Conservation (phyloP, 2,329 filamentous ascomycete species). For the Parasarocladium wereldwijsianum region DNA sequence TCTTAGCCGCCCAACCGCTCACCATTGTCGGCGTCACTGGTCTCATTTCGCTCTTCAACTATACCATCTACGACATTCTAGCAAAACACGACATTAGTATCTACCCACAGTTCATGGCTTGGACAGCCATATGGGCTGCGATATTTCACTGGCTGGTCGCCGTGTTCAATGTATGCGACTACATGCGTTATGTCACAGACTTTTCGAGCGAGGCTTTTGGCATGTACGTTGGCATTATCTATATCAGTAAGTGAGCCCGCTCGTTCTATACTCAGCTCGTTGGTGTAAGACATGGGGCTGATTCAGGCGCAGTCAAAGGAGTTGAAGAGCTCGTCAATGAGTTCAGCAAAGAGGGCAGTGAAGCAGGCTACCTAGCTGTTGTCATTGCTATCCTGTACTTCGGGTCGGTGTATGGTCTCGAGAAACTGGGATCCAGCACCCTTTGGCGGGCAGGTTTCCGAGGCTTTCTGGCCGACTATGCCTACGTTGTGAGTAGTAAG, state of each 20-base stretch:
- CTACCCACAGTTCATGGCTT: constrained; percentile 39
- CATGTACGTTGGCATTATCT: constrained; percentile 41
- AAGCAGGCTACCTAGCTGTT: constrained; percentile 29
- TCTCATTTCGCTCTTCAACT: constrained; percentile 39
- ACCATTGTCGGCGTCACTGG: constrained; percentile 44
- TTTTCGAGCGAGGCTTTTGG: constrained; percentile 39
- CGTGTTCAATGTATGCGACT: constrained; percentile 36
- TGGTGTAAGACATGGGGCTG: constrained; percentile 4
- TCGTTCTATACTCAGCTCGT: constrained; percentile 15
- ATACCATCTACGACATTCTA: constrained; percentile 44
- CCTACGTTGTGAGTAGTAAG: constrained; percentile 26
- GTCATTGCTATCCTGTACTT: constrained; percentile 23
- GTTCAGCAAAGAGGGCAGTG: constrained; percentile 20
- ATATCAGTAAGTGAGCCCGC: constrained; percentile 29
- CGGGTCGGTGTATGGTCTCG: constrained; percentile 31
- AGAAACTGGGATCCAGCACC: constrained; percentile 29
- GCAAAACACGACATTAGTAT: constrained; percentile 29
- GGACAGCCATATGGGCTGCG: constrained; percentile 41
- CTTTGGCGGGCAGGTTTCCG: constrained; percentile 27
- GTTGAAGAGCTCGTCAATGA: constrained; percentile 38
- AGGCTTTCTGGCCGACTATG: constrained; percentile 34
- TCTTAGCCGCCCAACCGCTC: constrained; percentile 34
- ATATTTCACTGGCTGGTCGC: constrained; percentile 42
- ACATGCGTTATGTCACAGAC: constrained; percentile 43
- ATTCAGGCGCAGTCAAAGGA: constrained; percentile 28